Evolutionary conservation across 805 yeast species (phyloP).

Genomic region (Ogataea naganishii): DNA sequence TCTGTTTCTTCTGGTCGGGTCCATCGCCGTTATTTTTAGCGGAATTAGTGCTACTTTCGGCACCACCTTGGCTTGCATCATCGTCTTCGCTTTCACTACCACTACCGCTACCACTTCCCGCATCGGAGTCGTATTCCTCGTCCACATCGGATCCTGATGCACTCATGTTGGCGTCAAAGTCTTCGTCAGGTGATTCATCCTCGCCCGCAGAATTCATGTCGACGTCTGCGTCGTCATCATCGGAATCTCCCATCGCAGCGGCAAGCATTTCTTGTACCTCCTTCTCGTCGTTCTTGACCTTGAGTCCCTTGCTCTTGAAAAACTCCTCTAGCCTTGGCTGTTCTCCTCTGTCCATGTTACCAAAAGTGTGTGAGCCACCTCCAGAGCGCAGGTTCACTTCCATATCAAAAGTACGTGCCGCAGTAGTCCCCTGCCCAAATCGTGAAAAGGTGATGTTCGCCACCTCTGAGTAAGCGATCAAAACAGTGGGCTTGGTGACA

Average conservation of each 20-base stretch:
- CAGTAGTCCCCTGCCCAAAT: slow-evolving; percentile 68
- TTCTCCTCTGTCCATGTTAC: slow-evolving; percentile 84
- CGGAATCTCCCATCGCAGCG: slow-evolving; percentile 60
- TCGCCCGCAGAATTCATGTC: slow-evolving; percentile 75
- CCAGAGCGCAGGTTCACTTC: slow-evolving; percentile 65
- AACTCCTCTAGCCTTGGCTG: slow-evolving; percentile 71
- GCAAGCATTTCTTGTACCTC: slow-evolving; percentile 78
- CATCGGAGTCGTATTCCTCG: slow-evolving; percentile 60
- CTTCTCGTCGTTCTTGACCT: slow-evolving; percentile 82
- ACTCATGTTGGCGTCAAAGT: slow-evolving; percentile 58
- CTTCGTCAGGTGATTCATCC: slow-evolving; percentile 76
- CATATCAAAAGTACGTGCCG: slow-evolving; percentile 88
- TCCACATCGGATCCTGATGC: slow-evolving; percentile 43
- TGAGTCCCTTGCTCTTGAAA: slow-evolving; percentile 67
- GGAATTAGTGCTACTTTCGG: background rate
- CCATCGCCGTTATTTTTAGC: background rate
- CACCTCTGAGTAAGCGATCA: slow-evolving; percentile 81
- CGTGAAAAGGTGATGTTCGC: slow-evolving; percentile 75
- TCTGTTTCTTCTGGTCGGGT: too few species aligned
- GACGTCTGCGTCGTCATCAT: slow-evolving; percentile 45
- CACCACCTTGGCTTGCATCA: slow-evolving; percentile 11
- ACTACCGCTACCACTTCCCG: slow-evolving; percentile 18
- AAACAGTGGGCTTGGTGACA: slow-evolving; percentile 88
- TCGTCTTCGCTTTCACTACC: slow-evolving; percentile 16
- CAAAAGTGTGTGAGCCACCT: slow-evolving; percentile 69